Conservation (phyloP, 495 filamentous ascomycete genomes). For the Penicillium macrosclerotiorum region DNA sequence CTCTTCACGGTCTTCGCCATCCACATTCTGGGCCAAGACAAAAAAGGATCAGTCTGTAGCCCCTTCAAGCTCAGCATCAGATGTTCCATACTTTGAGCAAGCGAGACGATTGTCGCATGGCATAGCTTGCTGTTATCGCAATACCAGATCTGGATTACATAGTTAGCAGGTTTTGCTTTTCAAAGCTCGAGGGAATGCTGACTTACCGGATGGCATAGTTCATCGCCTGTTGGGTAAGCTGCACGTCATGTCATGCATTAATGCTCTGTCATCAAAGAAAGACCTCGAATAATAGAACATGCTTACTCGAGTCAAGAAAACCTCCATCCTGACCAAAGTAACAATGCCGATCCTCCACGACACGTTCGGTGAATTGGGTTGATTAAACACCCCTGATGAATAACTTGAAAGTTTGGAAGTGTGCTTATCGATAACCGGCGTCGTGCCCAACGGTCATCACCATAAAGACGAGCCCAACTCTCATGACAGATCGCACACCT, state of each 20-base stretch:
- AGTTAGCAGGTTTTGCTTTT: slow-evolving; percentile 1
- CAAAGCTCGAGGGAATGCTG: background rate
- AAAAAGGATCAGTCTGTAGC: background rate
- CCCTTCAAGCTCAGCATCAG: background rate
- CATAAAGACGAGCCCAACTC: slow-evolving; percentile 1
- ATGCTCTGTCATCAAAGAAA: background rate
- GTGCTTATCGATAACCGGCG: slow-evolving; percentile 41
- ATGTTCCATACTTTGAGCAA: slow-evolving; percentile 64
- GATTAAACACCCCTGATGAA: slow-evolving; percentile 17
- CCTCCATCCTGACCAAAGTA: slow-evolving; percentile 62
- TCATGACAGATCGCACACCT: background rate
- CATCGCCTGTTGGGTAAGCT: slow-evolving; percentile 81
- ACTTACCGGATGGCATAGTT: slow-evolving; percentile 78
- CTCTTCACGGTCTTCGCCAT: slow-evolving; percentile 68
- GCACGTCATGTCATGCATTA: background rate
- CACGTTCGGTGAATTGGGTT: slow-evolving; percentile 3
- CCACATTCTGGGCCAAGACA: slow-evolving; percentile 52
- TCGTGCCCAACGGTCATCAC: slow-evolving; percentile 10
- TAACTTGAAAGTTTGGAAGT: slow-evolving; percentile 17
- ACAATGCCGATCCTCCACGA: background rate
- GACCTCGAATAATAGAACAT: background rate
- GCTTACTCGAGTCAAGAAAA: slow-evolving; percentile 65
- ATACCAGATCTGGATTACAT: slow-evolving; percentile 67
- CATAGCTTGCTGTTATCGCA: slow-evolving; percentile 80
- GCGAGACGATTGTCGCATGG: slow-evolving; percentile 75